phyloP scores from a whole-genome alignment of 345 rosid species.

The Sonneratia alba region DNA sequence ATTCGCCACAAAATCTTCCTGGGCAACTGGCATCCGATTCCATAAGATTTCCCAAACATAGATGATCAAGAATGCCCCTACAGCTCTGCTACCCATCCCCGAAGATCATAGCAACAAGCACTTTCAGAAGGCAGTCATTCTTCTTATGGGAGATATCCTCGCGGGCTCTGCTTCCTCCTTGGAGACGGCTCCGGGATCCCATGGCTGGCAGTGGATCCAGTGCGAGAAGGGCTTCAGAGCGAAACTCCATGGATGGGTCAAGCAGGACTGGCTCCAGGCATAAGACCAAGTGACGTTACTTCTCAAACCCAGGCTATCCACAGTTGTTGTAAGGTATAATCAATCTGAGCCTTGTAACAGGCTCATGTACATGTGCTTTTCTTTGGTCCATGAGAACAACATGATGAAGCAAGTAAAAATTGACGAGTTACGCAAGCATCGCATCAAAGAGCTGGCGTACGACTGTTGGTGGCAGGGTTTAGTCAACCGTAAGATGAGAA shows the following conservation, averaged over 20 bases:
- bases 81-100: conserved; percentile 53
- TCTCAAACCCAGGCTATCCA: no score
- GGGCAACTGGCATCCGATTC: conserved; percentile 42
- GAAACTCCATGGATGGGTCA: conserved; percentile 58
- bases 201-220: conserved; percentile 53
- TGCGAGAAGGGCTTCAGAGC: conserved; percentile 28
- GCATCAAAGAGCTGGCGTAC: no score
- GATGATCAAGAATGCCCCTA: conserved; percentile 43
- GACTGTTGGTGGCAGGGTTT: no score
- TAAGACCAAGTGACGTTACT: no score
- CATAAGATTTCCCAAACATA: conserved; percentile 57
- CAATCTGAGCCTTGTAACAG: no score
- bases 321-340: no score
- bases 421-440: no score
- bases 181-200: conserved; percentile 25
- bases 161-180: conserved; percentile 15
- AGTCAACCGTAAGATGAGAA: no score
- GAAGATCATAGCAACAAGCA: conserved; percentile 42
- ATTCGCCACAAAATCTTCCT: conserved; percentile 40
- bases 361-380: no score
- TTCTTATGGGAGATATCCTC: conserved; percentile 16
- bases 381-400: no score
- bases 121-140: conserved; percentile 37
- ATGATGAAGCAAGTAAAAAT: no score
- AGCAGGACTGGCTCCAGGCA: conserved; percentile 27